phyloP scores from a whole-genome alignment of 352 stramenopile species.

The Globisporangium megalacanthum region DNA sequence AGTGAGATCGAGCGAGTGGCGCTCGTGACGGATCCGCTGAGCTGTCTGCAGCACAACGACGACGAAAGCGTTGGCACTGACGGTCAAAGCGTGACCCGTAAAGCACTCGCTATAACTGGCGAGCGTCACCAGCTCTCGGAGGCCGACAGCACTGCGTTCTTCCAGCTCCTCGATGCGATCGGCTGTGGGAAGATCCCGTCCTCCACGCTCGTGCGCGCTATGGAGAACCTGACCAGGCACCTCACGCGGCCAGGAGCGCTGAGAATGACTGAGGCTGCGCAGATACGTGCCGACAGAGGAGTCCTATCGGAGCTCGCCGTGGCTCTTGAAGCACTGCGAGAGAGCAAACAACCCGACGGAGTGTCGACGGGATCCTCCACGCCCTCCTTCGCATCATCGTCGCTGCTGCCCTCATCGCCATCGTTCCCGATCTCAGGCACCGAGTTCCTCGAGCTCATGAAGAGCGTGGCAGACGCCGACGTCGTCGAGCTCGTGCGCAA shows the following conservation, averaged over 20 bases:
- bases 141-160: constrained; percentile 23
- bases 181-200: constrained; percentile 49
- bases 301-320: constrained; percentile 17
- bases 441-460: constrained; percentile 34
- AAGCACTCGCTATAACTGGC: not conserved
- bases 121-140: constrained; percentile 5
- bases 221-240: constrained; percentile 44
- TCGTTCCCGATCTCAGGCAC: constrained; percentile 21
- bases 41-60: constrained; percentile 1
- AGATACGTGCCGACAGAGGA: not conserved
- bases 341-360: not conserved
- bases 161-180: constrained; percentile 44
- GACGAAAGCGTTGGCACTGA: not conserved
- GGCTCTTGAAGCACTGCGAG: constrained; percentile 15
- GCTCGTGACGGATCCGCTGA: constrained; percentile 12
- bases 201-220: constrained; percentile 19
- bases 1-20: constrained; percentile 39
- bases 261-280: not conserved
- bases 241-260: constrained; percentile 11
- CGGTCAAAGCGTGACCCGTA: not conserved
- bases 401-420: not conserved
- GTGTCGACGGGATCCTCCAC: no score
- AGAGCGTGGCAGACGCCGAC: constrained; percentile 23
- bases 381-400: not conserved
- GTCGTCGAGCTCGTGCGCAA: constrained; percentile 49